phyloP scores from a whole-genome alignment of 2,329 filamentous ascomycete genomes.

The Sarocladiaceae sp. region DNA sequence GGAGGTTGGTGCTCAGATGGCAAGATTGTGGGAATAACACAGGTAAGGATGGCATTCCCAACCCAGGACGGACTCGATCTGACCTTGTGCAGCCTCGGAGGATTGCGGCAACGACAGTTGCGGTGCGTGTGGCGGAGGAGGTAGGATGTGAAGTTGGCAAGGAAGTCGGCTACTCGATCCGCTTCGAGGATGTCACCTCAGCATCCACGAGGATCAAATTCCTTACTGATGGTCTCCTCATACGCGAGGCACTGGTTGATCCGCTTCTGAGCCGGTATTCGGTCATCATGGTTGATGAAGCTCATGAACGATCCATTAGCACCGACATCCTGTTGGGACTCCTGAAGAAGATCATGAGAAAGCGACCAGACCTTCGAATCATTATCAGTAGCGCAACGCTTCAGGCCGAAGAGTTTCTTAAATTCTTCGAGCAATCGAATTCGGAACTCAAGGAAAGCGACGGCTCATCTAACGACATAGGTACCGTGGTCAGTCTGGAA shows the following conservation, averaged over 20 bases:
- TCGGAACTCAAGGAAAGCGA: conserved; percentile 19
- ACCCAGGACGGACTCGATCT: not conserved
- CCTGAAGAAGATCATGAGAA: conserved; percentile 81
- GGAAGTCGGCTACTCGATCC: conserved; percentile 88
- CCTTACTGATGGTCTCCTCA: conserved; percentile 83
- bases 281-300: conserved; percentile 96
- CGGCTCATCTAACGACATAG: conserved; percentile 18
- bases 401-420: conserved; percentile 78
- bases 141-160: conserved; percentile 80
- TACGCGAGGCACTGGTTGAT: conserved; percentile 89
- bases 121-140: conserved; percentile 83
- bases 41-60: conserved; percentile 48
- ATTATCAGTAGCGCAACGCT: conserved; percentile 91
- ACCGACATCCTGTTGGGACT: conserved; percentile 87
- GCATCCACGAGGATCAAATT: conserved; percentile 86
- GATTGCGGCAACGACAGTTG: conserved; percentile 86
- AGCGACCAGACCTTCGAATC: conserved; percentile 74
- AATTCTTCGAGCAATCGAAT: conserved; percentile 58
- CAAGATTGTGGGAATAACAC: conserved; percentile 80
- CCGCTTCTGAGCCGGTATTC: conserved; percentile 86
- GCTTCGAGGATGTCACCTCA: conserved; percentile 87
- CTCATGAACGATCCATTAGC: conserved; percentile 87
- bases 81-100: conserved; percentile 61
- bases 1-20: conserved; percentile 84
- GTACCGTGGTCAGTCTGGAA: conserved; percentile 71